These are phyloP conservation scores for Apiotrichum laibachii DNA, from an alignment of 1,284 basidiomycete genomes.

Conservation along the genomic window DNA sequence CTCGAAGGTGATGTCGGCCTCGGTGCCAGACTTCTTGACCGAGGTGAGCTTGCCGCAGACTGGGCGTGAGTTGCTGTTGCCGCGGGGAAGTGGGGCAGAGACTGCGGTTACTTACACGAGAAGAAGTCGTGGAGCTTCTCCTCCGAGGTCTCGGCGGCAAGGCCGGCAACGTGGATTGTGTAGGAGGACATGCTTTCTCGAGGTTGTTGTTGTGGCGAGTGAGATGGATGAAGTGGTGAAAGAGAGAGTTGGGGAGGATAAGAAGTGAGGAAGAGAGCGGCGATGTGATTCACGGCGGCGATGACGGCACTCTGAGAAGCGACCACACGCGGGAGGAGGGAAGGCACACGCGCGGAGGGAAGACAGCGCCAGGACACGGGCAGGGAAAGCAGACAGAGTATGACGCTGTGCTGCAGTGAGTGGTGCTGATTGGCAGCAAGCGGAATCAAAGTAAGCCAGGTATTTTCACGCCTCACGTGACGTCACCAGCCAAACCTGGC, in stretches of 20 bases:
- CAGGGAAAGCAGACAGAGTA: too few relatives aligned
- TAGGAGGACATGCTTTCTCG: constrained; percentile 29
- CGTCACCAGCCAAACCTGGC: too few relatives aligned
- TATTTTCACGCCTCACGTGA: too few relatives aligned
- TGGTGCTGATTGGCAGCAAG: too few relatives aligned
- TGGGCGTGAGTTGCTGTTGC: neutral
- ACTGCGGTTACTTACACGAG: constrained; percentile 18
- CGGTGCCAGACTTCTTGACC: constrained; percentile 47
- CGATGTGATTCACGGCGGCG: too few relatives aligned
- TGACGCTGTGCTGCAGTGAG: too few relatives aligned
- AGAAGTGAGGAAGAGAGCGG: neutral
- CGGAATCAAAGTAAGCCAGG: too few relatives aligned
- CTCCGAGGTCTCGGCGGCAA: constrained; percentile 50
- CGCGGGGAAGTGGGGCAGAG: neutral
- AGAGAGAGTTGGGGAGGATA: neutral
- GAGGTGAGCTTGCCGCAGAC: constrained; percentile 50
- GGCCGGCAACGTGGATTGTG: constrained; percentile 50
- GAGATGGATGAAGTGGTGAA: neutral
- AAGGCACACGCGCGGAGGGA: too few relatives aligned
- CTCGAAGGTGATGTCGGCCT: constrained; percentile 52
- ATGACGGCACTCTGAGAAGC: too few relatives aligned
- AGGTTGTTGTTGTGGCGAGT: neutral
- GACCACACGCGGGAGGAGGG: too few relatives aligned
- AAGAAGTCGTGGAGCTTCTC: constrained; percentile 53
- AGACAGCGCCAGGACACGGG: too few relatives aligned